Base-by-base conservation (phyloP, 2,329 filamentous ascomycete genomes). In the Paraphaeosphaeria minitans region DNA sequence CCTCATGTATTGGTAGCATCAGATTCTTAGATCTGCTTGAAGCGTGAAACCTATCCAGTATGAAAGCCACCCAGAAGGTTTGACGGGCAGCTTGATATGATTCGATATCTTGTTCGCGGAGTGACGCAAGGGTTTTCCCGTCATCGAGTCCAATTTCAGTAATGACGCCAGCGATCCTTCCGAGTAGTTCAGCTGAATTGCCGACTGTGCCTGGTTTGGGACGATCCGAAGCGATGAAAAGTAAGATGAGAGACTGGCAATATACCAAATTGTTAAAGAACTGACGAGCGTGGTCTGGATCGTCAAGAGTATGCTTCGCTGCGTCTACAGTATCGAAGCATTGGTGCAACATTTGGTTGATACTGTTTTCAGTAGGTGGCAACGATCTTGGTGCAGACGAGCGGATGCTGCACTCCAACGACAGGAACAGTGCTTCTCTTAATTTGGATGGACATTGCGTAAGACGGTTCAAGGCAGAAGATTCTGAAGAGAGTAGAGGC, bases 31-130 rank as follows among this genome's bases (percentile, higher is more conserved):
- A 70, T 39, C 70, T 67, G 56, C 70, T 70, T 47, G 74, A 71
- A 13, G 75, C 73, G 53, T 77, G 69, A 46, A 76, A 76, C 22
- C 74, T 71, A 50, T 77, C 75, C n/a, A 77, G 43, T 31, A 76
- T 75, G 51, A 77, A 70, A 1, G 73, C 63, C 37, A 71, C 65
- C 74, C 74, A 77, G 54, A 76, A 77, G 1, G 75, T 66, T 49
- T 74, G 74, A 1, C 75, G 70, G 31, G 73, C 65, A 22, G 67
- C 63, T 9, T 74, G 65, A 29, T 67, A 74, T 8, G 62, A 48
- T 19, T 77, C 73, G 29, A 60, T 56, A 37, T 75, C 72, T 49
- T 75, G 72, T 12, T 75, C 69, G 48, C 70, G 69, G 9, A 76
- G 49, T 14, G 52, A 51, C 13, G 55, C 55, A 19, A 76, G 50